Conservation (phyloP, 2,329 filamentous ascomycete species). For the Apiospora rasikravindrae region DNA sequence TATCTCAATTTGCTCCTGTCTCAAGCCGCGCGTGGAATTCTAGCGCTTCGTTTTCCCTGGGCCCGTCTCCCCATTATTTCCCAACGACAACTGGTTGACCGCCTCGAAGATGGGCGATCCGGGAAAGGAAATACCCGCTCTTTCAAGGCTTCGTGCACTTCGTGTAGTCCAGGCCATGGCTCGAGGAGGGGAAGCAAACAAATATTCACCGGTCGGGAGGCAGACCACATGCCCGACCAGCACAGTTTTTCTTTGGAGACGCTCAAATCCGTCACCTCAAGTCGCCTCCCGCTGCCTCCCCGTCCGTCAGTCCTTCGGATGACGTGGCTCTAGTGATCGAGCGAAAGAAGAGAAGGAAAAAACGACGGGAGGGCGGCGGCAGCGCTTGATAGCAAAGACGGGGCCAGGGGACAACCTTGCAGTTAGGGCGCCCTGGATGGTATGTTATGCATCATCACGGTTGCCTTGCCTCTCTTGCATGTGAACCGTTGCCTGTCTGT, state of each 20-base stretch:
- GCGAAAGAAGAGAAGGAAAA: neutral
- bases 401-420: neutral
- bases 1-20: neutral
- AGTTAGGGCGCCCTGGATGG: neutral
- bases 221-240: neutral
- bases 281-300: neutral
- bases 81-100: neutral
- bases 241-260: neutral
- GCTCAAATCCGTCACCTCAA: neutral
- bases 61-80: neutral
- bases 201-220: conserved; percentile 2
- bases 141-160: conserved; percentile 5
- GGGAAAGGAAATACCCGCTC: neutral
- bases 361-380: neutral
- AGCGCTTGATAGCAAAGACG: neutral
- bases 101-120: neutral
- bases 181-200: conserved; percentile 6
- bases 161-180: conserved; percentile 9
- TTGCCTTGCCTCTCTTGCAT: neutral
- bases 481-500: neutral
- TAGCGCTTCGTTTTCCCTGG: neutral
- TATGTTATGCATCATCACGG: conserved; percentile 8
- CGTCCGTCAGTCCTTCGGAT: neutral
- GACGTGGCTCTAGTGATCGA: conserved; percentile 14
- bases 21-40: neutral